Evolutionary conservation across 1,284 basidiomycete genomes (phyloP).

Genomic region (Coniferiporia sulphurascens): DNA sequence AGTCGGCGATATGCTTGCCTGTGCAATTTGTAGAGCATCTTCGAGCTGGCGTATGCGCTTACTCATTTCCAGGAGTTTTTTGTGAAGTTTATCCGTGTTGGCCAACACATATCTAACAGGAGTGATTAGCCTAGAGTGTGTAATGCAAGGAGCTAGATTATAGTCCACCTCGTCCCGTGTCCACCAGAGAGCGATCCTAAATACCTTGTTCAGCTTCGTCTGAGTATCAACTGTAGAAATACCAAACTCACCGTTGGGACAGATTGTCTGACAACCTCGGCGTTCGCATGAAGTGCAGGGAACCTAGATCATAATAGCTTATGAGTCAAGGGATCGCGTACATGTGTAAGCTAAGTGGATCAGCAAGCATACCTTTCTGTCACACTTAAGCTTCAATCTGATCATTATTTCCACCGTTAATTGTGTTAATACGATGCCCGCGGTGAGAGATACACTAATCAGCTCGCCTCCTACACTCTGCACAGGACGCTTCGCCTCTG

Average conservation of each 20-base stretch:
- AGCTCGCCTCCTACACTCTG: conserved; percentile 15
- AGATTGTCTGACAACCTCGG: conserved; percentile 16
- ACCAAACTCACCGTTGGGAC: conserved; percentile 11
- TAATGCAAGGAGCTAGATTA: neutral
- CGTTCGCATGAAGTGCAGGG: conserved; percentile 16
- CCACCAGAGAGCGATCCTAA: conserved; percentile 9
- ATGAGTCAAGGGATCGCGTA: neutral
- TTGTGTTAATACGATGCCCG: neutral
- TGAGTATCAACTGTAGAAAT: neutral
- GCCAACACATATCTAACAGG: conserved; percentile 8
- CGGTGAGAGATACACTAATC: neutral
- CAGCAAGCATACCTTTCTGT: conserved; percentile 12
- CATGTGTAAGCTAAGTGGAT: neutral
- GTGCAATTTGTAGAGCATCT: conserved; percentile 14
- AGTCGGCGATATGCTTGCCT: neutral
- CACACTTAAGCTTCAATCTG: conserved; percentile 17
- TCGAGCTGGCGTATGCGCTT: conserved; percentile 18
- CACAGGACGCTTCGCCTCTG: conserved; percentile 14
- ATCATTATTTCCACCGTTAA: neutral
- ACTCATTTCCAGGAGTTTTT: conserved; percentile 14
- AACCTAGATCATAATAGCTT: neutral
- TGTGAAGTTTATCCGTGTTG: conserved; percentile 15
- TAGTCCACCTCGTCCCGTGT: conserved; percentile 8
- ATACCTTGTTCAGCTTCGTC: neutral
- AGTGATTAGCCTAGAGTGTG: neutral